Base-by-base conservation (phyloP, 371 early-diverging fungal genomes). In the Blakeslea trispora region DNA sequence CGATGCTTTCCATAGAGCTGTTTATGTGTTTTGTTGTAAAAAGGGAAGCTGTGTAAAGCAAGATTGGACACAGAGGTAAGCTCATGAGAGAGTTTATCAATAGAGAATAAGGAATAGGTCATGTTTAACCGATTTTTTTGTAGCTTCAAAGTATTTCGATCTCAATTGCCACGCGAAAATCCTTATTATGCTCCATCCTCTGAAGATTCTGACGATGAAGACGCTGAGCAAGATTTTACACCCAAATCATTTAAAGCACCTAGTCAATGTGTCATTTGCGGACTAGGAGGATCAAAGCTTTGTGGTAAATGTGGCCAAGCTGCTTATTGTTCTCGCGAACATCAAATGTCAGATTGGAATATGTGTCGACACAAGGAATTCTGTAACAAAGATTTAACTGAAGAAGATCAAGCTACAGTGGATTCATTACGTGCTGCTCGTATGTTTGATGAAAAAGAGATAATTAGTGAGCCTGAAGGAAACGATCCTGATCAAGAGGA, bases 1-100 rank as follows among this genome's bases (percentile, higher is more conserved):
- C 0, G 88, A 91, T 57, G 96, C 98, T 1, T 96, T 88, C 59
- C 95, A 95, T 61, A 86, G 98, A 39, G 82, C 85, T 45, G 69
- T 96, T 14, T 96, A 95, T 63, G 83, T 97, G 3, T 97, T 92
- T 62, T 85, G 91, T 61, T 98, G 98, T 74, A 90, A 86, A 55
- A 87, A 88, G 24, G 95, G 94, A 17, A 58, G 72, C 0, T 97
- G 97, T 71, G 87, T 91, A 47, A 74, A 77, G 45, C 74, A 75
- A 49, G 69, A 81, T 18, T 84, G 85, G 78, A 72, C 59, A 31
- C 75, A 81, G 46, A 77, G 87, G 90, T 86, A 79, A 37, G n/a
- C n/a, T n/a, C n/a, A n/a, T n/a, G n/a, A n/a, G n/a, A n/a, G n/a
- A n/a, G n/a, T n/a, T n/a, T n/a, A n/a, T n/a, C n/a, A n/a, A n/a